Percentiles rank a stretch among this genome's conserved stretches.
Evolutionary conservation across 495 filamentous ascomycete species (phyloP).

Genomic region (Aspergillus taichungensis): DNA sequence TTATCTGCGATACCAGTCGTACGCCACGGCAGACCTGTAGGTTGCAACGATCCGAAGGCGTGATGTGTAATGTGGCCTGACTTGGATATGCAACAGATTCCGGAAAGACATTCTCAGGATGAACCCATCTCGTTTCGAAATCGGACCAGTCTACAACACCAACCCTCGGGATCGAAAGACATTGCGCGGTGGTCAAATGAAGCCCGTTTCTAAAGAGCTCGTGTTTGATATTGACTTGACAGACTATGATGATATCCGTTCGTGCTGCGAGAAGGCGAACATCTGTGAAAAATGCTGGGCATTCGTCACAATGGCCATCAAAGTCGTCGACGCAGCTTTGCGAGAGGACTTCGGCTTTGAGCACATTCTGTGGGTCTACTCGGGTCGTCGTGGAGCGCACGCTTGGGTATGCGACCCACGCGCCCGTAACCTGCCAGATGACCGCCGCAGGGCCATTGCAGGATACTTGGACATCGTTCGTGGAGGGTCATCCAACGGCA

Average conservation of each 20-base stretch:
- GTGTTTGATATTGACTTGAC: constrained; percentile 99
- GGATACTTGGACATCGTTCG: constrained; percentile 80
- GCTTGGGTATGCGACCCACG: constrained; percentile 96
- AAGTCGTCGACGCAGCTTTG: constrained; percentile 77
- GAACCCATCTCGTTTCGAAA: constrained; percentile 92
- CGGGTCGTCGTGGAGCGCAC: constrained; percentile 89
- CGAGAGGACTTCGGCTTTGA: constrained; percentile 92
- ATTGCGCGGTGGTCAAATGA: constrained; percentile 50
- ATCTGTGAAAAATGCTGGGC: constrained; percentile 94
- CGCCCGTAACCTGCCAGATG: constrained; percentile 74
- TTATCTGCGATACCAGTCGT: constrained; percentile 89
- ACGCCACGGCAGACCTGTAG: constrained; percentile 73
- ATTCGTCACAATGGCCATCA: constrained; percentile 95
- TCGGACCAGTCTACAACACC: constrained; percentile 87
- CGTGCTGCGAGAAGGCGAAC: constrained; percentile 86
- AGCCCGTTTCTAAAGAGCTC: constrained; percentile 82
- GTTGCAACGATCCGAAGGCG: constrained; percentile 14
- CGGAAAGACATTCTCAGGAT: constrained; percentile 82
- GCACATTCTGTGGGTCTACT: constrained; percentile 98
- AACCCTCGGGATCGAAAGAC: constrained; percentile 93
- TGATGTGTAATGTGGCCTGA: background rate
- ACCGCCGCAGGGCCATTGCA: constrained; percentile 71
- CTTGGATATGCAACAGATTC: constrained; percentile 41
- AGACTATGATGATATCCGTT: constrained; percentile 94
- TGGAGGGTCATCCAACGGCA: constrained; percentile 75